A percentile compares a stretch with the other conserved stretches of the same genome.
phyloP scores from a whole-genome alignment of 345 rosid genomes.

The Populus pruinosa region DNA sequence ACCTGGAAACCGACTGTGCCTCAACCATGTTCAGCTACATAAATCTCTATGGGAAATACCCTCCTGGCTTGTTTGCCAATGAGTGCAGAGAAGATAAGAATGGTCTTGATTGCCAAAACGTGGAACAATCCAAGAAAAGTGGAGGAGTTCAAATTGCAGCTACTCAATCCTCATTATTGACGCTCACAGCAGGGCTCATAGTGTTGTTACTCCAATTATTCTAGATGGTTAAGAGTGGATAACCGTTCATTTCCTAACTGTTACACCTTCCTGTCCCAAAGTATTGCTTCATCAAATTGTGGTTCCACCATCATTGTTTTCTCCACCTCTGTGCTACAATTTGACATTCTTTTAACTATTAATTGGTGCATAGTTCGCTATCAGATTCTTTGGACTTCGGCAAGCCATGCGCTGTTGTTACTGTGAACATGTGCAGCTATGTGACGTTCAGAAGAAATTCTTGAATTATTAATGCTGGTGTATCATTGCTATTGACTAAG shows the following conservation, averaged over 20 bases:
- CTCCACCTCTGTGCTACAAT: neutral
- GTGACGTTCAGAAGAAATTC: neutral
- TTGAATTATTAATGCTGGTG: neutral
- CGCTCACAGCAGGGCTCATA: conserved; percentile 23
- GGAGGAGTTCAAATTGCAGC: neutral
- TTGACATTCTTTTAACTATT: neutral
- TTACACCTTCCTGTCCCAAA: neutral
- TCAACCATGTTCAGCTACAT: conserved; percentile 84
- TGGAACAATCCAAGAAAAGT: neutral
- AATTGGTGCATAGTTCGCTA: neutral
- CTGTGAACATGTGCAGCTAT: neutral
- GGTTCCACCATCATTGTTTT: neutral
- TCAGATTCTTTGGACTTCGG: neutral
- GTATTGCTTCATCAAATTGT: neutral
- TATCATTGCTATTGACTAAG: neutral
- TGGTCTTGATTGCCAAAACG: conserved; percentile 51
- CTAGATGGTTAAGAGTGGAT: neutral
- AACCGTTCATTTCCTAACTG: neutral
- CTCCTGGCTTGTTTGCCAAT: conserved; percentile 77
- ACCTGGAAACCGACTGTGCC: conserved; percentile 52
- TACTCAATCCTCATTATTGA: conserved; percentile 12
- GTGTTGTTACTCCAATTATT: conserved; percentile 21
- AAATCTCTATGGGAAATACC: conserved; percentile 71
- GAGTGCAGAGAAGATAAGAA: conserved; percentile 54
- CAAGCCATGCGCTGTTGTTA: neutral